Base-by-base conservation (phyloP, 139 green algal species). In the Closterium sp. region DNA sequence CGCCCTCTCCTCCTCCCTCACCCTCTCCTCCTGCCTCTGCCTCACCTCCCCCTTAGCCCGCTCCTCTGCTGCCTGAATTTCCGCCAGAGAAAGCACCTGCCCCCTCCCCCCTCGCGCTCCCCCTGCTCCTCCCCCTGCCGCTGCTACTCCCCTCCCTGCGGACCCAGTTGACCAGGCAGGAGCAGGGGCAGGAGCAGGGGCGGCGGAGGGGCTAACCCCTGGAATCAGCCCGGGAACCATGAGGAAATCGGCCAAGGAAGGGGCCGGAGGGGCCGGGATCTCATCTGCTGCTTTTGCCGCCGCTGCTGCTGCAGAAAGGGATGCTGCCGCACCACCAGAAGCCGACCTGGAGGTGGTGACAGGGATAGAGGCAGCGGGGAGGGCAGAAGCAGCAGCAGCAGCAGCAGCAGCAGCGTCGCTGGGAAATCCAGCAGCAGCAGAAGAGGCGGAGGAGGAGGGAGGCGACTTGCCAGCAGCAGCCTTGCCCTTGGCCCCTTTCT, bases 11-110 rank as follows among this genome's bases (percentile, higher is more conserved):
- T 76, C 55, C 16, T 76, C 55, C 4, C 55, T 76, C 55, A 19
- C 55, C 55, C 55, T 28, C 55, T 76, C 55, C 55, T 76, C 55
- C 55, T 76, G 55, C 55, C 55, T 76, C 38, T 66, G 38, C 38
- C 38, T 66, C 38, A 23, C 38, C 7, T 66, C 38, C 8, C 10
- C 38, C 38, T 66, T 66, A 16, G 86, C 90, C n/a, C 33, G 16
- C 66, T 90, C 89, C 91, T 93, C 91, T 36, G 91, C 91, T 25
- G 93, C 87, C 10, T 93, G 91, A 81, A 93, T 93, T 34, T 93
- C 91, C 33, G 88, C 93, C 34, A 93, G 81, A 36, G 91, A 93
- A 33, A 93, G n/a, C 4, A 43, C 34, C 30, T 66, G 66, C 35
- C 36, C 89, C 88, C 83, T 87, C 9, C 16, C 38, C 28, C 55